Evolutionary conservation across 495 filamentous ascomycete species (phyloP).

Genomic region (Xylona heveae): DNA sequence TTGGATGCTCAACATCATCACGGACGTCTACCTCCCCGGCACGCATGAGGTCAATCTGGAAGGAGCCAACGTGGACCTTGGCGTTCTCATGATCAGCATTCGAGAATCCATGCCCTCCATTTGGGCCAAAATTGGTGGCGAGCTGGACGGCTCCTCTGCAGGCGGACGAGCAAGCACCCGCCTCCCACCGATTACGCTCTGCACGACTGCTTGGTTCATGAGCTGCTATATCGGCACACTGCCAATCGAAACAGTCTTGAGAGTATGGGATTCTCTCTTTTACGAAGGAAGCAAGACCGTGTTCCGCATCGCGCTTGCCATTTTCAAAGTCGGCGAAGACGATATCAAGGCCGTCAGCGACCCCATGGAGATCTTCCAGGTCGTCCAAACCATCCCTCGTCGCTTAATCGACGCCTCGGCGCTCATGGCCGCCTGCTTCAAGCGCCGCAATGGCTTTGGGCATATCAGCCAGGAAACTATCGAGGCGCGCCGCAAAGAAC

Average conservation of each 20-base stretch:
- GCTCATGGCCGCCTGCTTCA: slow-evolving; percentile 63
- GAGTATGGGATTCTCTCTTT: slow-evolving; percentile 92
- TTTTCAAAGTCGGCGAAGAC: slow-evolving; percentile 77
- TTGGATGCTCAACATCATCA: slow-evolving; percentile 87
- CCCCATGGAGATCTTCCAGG: slow-evolving; percentile 89
- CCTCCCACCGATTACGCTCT: slow-evolving; percentile 76
- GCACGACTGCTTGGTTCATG: slow-evolving; percentile 98
- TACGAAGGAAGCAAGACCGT: slow-evolving; percentile 89
- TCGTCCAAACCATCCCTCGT: slow-evolving; percentile 79
- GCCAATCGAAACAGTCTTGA: slow-evolving; percentile 72
- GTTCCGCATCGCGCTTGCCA: slow-evolving; percentile 78
- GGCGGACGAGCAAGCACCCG: slow-evolving; percentile 31
- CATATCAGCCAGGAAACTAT: slow-evolving; percentile 48
- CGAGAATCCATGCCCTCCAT: slow-evolving; percentile 68
- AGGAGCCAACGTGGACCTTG: slow-evolving; percentile 85
- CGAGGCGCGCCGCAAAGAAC: slow-evolving; percentile 36
- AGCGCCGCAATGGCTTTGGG: slow-evolving; percentile 63
- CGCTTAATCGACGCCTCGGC: slow-evolving; percentile 58
- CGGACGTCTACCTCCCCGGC: slow-evolving; percentile 66
- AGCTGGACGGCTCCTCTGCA: slow-evolving; percentile 27
- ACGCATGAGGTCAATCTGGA: slow-evolving; percentile 86
- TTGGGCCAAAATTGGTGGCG: slow-evolving; percentile 74
- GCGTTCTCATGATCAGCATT: slow-evolving; percentile 71
- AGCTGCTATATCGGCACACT: slow-evolving; percentile 82
- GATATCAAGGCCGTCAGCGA: slow-evolving; percentile 65